Evolutionary conservation across 768 basidiomycete genomes (phyloP).

Genomic region (Podaxis rugospora): DNA sequence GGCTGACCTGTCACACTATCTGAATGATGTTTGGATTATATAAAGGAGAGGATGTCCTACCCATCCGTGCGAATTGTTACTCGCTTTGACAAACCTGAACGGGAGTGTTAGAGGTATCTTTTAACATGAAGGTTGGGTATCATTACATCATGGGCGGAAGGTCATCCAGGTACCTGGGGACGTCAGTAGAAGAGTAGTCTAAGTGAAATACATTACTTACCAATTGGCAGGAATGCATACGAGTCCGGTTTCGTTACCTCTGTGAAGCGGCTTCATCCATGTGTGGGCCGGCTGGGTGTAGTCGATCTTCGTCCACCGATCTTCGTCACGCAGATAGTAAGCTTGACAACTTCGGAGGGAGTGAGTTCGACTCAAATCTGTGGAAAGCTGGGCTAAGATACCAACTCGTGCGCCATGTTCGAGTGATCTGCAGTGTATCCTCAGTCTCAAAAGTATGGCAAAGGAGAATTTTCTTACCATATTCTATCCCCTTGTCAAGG

Average conservation of each 20-base stretch:
- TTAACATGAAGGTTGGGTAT: background rate
- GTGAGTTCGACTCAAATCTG: background rate
- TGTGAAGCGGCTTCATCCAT: constrained; percentile 73
- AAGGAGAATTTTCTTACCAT: constrained; percentile 37
- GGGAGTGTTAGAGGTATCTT: background rate
- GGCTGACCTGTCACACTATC: constrained; percentile 43
- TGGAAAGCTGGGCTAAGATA: background rate
- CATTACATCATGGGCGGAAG: constrained; percentile 67
- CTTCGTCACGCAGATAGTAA: constrained; percentile 64
- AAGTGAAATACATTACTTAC: constrained; percentile 25
- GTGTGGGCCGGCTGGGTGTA: constrained; percentile 50
- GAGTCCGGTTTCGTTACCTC: constrained; percentile 59
- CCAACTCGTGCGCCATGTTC: constrained; percentile 56
- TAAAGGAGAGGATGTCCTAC: constrained; percentile 25
- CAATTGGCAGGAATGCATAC: constrained; percentile 67
- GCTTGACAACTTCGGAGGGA: constrained; percentile 42
- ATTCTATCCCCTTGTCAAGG: constrained; percentile 70
- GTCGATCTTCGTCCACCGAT: constrained; percentile 72
- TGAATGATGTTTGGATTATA: background rate
- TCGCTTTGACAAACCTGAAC: constrained; percentile 63
- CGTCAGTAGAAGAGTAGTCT: background rate
- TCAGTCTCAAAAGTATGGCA: background rate
- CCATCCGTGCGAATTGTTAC: constrained; percentile 69
- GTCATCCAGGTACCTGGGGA: constrained; percentile 62
- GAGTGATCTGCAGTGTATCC: constrained; percentile 43